Base-by-base conservation (phyloP, 2,329 filamentous ascomycete species). In the Penicillium sp. region DNA sequence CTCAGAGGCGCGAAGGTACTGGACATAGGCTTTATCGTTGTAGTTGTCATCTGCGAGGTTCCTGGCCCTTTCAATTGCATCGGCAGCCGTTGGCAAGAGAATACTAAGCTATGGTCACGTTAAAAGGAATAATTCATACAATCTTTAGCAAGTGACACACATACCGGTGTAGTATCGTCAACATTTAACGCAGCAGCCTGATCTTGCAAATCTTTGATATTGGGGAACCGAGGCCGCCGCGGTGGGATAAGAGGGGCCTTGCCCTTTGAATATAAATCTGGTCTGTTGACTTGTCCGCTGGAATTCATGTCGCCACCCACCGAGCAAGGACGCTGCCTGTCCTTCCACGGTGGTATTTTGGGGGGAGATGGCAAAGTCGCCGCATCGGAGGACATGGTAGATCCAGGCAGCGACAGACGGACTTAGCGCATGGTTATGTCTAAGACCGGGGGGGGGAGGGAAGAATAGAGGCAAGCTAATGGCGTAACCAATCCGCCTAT, bases 1-100 rank as follows among this genome's bases (percentile, higher is more conserved):
- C 55, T 91, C 86, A 57, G 84, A 91, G 11, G 92, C 90, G 60
- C 88, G 84, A 55, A 97, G 82, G 68, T 93, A 97, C 58, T 96
- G 89, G 61, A 88, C 84, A 53, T 96, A 88, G 3, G 92, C 92
- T 36, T 85, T 73, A 68, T 94, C 91, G 5, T 86, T 84, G 35
- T 74, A 63, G 28, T 71, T 65, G 26, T 66, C 61, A 37, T 74
- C 68, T 26, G 67, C 59, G 52, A 72, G 65, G 19, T 54, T 49
- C 50, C 64, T 71, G 16, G 73, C 69, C 59, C 66, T 66, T 26
- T 69, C 62, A 37, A 76, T 69, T 31, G 73, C 69, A 49, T 73
- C 68, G 54, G 69, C 67, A n/a, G 74, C 72, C 16, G 62, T 69
- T 47, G 58, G 62, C 19, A 76, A 58, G 22, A 77, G 63, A 31